Evolutionary conservation across 805 yeast genomes (phyloP).

Genomic region (Myxozyma nipponensis): DNA sequence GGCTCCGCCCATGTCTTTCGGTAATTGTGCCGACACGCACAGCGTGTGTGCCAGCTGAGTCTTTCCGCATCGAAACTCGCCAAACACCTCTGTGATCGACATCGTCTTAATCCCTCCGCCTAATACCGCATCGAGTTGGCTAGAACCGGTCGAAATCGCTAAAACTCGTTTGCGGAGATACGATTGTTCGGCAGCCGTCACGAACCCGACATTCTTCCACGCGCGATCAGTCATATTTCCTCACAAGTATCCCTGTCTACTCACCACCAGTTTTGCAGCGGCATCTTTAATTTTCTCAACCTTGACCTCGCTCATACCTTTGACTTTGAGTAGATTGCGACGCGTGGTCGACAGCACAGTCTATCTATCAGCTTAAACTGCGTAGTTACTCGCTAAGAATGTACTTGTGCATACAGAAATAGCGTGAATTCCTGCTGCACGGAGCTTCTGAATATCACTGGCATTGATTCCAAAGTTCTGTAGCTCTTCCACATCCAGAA

Average conservation of each 20-base stretch:
- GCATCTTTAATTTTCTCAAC: conserved; percentile 75
- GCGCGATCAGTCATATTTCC: background rate
- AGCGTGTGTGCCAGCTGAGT: conserved; percentile 78
- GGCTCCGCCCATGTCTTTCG: conserved; percentile 60
- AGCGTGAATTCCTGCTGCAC: conserved; percentile 63
- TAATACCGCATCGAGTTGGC: conserved; percentile 59
- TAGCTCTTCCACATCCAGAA: conserved; percentile 29
- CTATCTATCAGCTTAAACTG: conserved; percentile 30
- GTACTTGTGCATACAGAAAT: conserved; percentile 49
- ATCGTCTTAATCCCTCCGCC: conserved; percentile 75
- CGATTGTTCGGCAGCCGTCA: conserved; percentile 68
- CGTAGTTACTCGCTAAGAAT: background rate
- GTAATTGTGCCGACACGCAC: conserved; percentile 72
- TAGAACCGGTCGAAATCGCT: conserved; percentile 66
- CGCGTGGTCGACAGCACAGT: conserved; percentile 59
- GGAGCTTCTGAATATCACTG: conserved; percentile 66
- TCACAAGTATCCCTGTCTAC: background rate
- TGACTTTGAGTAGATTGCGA: conserved; percentile 58
- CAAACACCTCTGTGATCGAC: conserved; percentile 74
- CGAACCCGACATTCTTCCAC: conserved; percentile 58
- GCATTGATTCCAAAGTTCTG: conserved; percentile 54
- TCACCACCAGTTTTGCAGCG: conserved; percentile 54
- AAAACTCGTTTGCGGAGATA: conserved; percentile 60
- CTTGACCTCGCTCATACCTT: conserved; percentile 71
- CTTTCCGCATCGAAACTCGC: conserved; percentile 77